Percentiles rank a stretch among this genome's conserved stretches.
Conservation (phyloP, 345 rosid genomes). For the Salix koriyanagi region DNA sequence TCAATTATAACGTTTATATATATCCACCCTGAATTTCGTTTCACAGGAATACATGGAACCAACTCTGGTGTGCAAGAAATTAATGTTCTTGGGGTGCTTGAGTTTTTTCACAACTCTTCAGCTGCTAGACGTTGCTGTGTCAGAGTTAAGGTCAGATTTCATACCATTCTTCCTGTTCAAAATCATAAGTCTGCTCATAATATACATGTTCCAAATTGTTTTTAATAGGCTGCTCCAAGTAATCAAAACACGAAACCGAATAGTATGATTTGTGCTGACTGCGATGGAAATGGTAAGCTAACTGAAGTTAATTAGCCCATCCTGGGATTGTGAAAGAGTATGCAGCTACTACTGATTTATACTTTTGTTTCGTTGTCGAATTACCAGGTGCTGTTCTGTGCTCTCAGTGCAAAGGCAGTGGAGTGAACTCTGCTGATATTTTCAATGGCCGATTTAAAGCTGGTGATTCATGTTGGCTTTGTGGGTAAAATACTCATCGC, state of each 20-base stretch:
- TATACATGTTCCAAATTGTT: too few relatives aligned
- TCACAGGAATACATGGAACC: slow-evolving; percentile 10
- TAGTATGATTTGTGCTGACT: slow-evolving; percentile 42
- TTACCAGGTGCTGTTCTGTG: slow-evolving; percentile 48
- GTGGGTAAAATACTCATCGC: slow-evolving; percentile 36
- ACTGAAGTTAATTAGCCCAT: not conserved
- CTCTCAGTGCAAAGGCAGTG: slow-evolving; percentile 58
- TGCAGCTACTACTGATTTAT: not conserved
- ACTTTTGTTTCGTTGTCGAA: not conserved
- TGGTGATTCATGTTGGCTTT: slow-evolving; percentile 59
- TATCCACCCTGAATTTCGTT: not conserved
- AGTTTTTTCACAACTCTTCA: not conserved
- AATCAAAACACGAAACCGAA: slow-evolving; percentile 33
- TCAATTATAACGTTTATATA: not conserved
- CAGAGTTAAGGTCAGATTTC: slow-evolving; percentile 23
- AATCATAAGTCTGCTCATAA: not conserved
- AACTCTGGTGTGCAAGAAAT: not conserved
- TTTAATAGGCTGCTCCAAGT: slow-evolving; percentile 31
- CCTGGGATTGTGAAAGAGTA: not conserved
- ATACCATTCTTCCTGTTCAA: not conserved
- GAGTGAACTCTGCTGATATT: slow-evolving; percentile 49
- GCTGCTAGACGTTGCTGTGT: not conserved
- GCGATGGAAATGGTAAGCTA: slow-evolving; percentile 46
- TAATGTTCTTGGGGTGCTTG: slow-evolving; percentile 7
- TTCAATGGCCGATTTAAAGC: slow-evolving; percentile 53